Conservation (phyloP, 2,329 filamentous ascomycete genomes). For the Dothideomycetes sp. region DNA sequence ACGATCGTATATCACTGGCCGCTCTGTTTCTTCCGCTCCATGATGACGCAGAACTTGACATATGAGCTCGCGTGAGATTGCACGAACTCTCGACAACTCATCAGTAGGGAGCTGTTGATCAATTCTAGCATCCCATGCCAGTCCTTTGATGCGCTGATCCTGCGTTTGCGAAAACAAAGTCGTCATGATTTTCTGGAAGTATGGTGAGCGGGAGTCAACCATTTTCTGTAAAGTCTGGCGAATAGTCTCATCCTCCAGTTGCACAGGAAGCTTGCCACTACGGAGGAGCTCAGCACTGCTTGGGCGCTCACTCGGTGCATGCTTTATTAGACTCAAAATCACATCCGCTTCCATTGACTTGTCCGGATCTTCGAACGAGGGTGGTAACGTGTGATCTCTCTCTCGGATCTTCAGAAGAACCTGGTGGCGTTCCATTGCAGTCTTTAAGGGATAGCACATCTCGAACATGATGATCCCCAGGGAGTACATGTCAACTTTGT, state of each 20-base stretch:
- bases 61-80: slow-evolving; percentile 60
- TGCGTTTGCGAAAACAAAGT: slow-evolving; percentile 64
- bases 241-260: slow-evolving; percentile 87
- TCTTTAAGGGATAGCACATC: slow-evolving; percentile 64
- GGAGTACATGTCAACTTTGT: slow-evolving; percentile 98
- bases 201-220: slow-evolving; percentile 71
- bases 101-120: slow-evolving; percentile 6
- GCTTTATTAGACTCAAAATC: slow-evolving; percentile 67
- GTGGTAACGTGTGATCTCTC: slow-evolving; percentile 56
- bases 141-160: slow-evolving; percentile 67
- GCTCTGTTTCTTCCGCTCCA: slow-evolving; percentile 71
- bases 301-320: slow-evolving; percentile 72
- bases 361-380: slow-evolving; percentile 60
- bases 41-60: slow-evolving; percentile 75
- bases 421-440: slow-evolving; percentile 51
- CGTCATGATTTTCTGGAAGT: slow-evolving; percentile 83
- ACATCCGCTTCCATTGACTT: slow-evolving; percentile 62
- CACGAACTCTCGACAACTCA: slow-evolving; percentile 17
- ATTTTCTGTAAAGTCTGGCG: slow-evolving; percentile 71
- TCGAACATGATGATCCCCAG: slow-evolving; percentile 97
- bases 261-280: slow-evolving; percentile 76
- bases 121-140: slow-evolving; percentile 35
- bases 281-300: slow-evolving; percentile 72
- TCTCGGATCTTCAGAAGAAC: slow-evolving; percentile 60
- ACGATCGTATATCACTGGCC: slow-evolving; percentile 68